Evolutionary conservation across 495 filamentous ascomycete species (phyloP).

Genomic region (Apodospora peruviana): DNA sequence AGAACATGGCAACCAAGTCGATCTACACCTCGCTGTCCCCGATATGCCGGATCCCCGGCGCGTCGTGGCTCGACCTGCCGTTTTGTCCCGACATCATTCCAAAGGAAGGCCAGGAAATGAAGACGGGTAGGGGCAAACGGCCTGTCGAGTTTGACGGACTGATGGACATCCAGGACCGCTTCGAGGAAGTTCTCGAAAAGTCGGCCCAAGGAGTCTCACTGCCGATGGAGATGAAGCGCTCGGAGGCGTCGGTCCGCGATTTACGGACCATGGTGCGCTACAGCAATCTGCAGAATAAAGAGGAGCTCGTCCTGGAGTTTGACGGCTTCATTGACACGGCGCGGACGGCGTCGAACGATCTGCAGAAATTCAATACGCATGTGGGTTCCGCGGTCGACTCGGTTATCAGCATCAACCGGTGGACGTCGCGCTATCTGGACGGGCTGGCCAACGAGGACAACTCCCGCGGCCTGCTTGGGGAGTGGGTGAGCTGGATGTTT

Average conservation of each 20-base stretch:
- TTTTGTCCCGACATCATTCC: slow-evolving; percentile 45
- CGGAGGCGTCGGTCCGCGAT: slow-evolving; percentile 67
- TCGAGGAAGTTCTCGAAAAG: slow-evolving; percentile 61
- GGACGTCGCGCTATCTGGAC: slow-evolving; percentile 62
- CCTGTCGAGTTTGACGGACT: slow-evolving; percentile 60
- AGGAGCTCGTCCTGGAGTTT: slow-evolving; percentile 62
- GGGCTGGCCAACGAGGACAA: slow-evolving; percentile 45
- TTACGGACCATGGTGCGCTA: slow-evolving; percentile 57
- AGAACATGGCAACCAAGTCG: slow-evolving; percentile 46
- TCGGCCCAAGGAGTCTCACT: slow-evolving; percentile 52
- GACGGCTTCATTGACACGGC: slow-evolving; percentile 60
- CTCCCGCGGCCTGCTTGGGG: slow-evolving; percentile 32
- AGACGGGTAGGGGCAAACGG: too few species aligned
- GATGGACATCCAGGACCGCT: slow-evolving; percentile 58
- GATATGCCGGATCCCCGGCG: slow-evolving; percentile 59
- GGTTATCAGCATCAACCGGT: slow-evolving; percentile 55
- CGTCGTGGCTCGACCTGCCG: slow-evolving; percentile 49
- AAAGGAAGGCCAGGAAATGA: slow-evolving; percentile 8
- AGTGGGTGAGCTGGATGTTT: slow-evolving; percentile 35
- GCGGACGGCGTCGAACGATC: slow-evolving; percentile 47
- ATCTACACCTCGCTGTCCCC: slow-evolving; percentile 51
- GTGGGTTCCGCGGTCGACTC: slow-evolving; percentile 64
- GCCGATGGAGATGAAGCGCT: slow-evolving; percentile 64
- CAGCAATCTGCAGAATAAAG: slow-evolving; percentile 39
- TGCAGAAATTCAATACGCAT: slow-evolving; percentile 62